Evolutionary conservation across 805 yeast species (phyloP).

Genomic region (Barnettozyma pratensis): DNA sequence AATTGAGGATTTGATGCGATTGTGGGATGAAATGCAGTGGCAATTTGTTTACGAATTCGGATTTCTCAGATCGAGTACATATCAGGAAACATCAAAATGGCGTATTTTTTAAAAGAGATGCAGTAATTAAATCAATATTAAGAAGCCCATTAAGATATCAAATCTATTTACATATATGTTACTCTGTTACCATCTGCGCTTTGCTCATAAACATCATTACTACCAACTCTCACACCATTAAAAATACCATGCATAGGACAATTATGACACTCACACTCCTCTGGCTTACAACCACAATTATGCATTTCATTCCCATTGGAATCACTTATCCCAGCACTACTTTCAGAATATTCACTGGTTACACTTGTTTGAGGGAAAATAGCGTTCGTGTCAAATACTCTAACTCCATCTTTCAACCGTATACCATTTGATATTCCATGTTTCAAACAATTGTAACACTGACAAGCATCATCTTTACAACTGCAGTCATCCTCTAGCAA

Average conservation of each 20-base stretch:
- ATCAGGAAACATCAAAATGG: too few relatives aligned
- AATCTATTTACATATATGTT: too few relatives aligned
- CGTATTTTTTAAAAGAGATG: too few relatives aligned
- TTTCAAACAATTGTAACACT: constrained; percentile 18
- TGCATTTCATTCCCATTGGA: constrained; percentile 6
- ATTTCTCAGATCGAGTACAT: too few relatives aligned
- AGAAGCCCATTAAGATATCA: too few relatives aligned
- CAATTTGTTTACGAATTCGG: too few relatives aligned
- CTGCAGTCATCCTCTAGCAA: constrained; percentile 15
- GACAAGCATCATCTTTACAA: constrained; percentile 14
- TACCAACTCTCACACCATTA: constrained; percentile 13
- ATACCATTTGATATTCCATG: constrained; percentile 24
- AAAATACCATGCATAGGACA: constrained; percentile 19
- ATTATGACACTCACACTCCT: constrained; percentile 20
- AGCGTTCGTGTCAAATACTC: background rate
- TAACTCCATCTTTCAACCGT: constrained; percentile 14
- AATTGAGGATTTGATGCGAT: background rate
- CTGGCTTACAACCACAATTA: constrained; percentile 20
- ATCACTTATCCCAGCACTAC: background rate
- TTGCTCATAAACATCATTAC: too few relatives aligned
- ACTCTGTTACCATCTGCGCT: too few relatives aligned
- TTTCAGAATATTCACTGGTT: background rate
- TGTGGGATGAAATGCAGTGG: background rate
- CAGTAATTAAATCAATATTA: too few relatives aligned
- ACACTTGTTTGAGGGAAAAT: too few relatives aligned